Evolutionary conservation across 2,329 filamentous ascomycete genomes (phyloP), one percentile per base, ranked within the genome.

Genomic region (Xylariaceae sp.): DNA sequence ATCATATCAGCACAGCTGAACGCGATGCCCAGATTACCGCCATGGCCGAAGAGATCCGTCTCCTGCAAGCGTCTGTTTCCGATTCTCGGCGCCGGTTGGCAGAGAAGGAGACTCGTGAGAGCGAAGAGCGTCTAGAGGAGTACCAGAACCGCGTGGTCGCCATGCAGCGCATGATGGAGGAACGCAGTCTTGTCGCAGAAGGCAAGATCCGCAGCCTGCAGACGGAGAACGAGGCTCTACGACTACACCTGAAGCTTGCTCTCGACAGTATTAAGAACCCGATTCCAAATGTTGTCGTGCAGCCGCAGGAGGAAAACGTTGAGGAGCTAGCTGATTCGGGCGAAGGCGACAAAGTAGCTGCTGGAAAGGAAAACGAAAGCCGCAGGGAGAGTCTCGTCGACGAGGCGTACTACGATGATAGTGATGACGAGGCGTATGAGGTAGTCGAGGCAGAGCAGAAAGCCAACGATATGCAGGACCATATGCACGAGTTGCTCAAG

Each of bases 141-240:
- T 99, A 97, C 70, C 94, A 99, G 73, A 84, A 85, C 57, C 88
- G 91, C 62, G 94, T 99, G 15, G 79, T 83, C 42, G 82, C 86
- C 49, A 90, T 99, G 87, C 90, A 97, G 69, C 85, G 91, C 52
- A 82, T 95, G 69, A 96, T 96, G 91, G 91, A 97, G 68, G 94
- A 99, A 72, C 87, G 86, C 55, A 83, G 87, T 52, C 86, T 95
- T 68, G 88, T 97, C 12, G 86, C 88, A 30, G 92, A 97, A 66
- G 90, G 87, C 73, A 96, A 96, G 77, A 96, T 99, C 66, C 85
- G 90, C 58, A 89, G 87, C 56, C 73, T 99, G 47, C 87, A 88
- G 67, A 91, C 88, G 1, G 83, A 99, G 73, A 96, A 96, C 55
- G 92, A 96, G 64, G 88, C 91, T 0, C 71, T 97, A 61, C 80